A percentile compares a stretch with the other conserved stretches of the same genome.
phyloP scores from a whole-genome alignment of 2,329 filamentous ascomycete genomes.

The Penicillium sp. region DNA sequence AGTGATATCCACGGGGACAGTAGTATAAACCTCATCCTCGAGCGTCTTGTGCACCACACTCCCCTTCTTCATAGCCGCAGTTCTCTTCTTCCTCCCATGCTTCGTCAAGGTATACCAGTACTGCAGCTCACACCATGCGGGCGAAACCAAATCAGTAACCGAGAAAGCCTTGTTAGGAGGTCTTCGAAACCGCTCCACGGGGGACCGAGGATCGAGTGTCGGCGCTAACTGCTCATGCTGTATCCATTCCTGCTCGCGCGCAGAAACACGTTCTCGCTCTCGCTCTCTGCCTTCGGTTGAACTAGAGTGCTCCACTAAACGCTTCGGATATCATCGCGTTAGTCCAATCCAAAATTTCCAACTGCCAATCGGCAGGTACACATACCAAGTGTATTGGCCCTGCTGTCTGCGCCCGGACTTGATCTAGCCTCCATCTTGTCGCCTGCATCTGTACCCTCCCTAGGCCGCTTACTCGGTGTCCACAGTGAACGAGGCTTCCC shows the following conservation, averaged over 20 bases:
- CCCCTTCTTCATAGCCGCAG: slow-evolving; percentile 81
- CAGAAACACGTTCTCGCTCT: slow-evolving; percentile 32
- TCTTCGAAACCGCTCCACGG: slow-evolving; percentile 75
- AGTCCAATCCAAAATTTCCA: slow-evolving; percentile 43
- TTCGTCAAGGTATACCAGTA: slow-evolving; percentile 84
- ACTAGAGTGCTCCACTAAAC: slow-evolving; percentile 58
- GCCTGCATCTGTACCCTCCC: slow-evolving; percentile 15
- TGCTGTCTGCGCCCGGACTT: slow-evolving; percentile 28
- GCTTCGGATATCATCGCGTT: slow-evolving; percentile 60
- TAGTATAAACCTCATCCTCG: slow-evolving; percentile 81
- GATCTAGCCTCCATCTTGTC: slow-evolving; percentile 24
- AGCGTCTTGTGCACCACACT: slow-evolving; percentile 77
- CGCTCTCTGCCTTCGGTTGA: slow-evolving; percentile 38
- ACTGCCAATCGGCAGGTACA: slow-evolving; percentile 11
- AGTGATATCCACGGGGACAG: slow-evolving; percentile 69
- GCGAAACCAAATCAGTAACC: slow-evolving; percentile 84
- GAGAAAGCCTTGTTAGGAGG: slow-evolving; percentile 77
- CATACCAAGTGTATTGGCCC: slow-evolving; percentile 34
- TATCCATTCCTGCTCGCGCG: slow-evolving; percentile 29
- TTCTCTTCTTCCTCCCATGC: slow-evolving; percentile 73
- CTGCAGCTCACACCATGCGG: slow-evolving; percentile 94
- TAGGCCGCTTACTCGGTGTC: slow-evolving; percentile 19
- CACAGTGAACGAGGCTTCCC: slow-evolving; percentile 37
- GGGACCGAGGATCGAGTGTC: slow-evolving; percentile 55
- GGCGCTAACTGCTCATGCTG: slow-evolving; percentile 12